phyloP scores from a whole-genome alignment of 73 alveolate species.

The Tetrahymena thermophila region DNA sequence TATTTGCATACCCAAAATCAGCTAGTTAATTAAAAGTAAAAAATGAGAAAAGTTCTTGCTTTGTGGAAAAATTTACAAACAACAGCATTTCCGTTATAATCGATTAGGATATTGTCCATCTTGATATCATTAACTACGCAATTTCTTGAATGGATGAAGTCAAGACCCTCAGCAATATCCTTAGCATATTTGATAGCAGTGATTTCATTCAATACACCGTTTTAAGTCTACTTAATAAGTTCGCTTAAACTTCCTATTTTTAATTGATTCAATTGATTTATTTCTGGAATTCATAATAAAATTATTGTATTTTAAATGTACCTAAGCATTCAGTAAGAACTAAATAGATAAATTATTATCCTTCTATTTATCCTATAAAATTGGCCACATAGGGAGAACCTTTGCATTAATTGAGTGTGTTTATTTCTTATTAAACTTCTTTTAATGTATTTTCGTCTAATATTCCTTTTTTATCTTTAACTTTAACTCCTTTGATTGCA shows the following conservation, averaged over 20 bases:
- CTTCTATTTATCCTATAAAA: too few relatives aligned
- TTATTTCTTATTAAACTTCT: too few relatives aligned
- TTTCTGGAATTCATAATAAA: background rate
- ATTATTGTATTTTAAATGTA: too few relatives aligned
- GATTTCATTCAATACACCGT: background rate
- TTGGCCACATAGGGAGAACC: too few relatives aligned
- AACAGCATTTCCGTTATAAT: background rate
- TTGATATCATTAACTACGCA: background rate
- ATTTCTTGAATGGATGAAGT: background rate
- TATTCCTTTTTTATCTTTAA: too few relatives aligned
- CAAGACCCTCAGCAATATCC: background rate
- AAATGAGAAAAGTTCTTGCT: too few relatives aligned
- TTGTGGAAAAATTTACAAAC: background rate
- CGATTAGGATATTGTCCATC: background rate
- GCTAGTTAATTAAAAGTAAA: background rate
- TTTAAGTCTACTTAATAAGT: background rate
- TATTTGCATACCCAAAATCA: background rate
- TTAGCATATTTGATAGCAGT: background rate
- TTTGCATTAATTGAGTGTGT: too few relatives aligned
- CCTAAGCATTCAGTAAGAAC: too few relatives aligned
- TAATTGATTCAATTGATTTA: background rate
- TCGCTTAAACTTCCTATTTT: background rate
- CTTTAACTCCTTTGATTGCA: too few relatives aligned
- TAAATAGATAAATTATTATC: too few relatives aligned
- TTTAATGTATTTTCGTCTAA: too few relatives aligned